Conservation (phyloP, 2,329 filamentous ascomycete species). For the Colletotrichum destructivum region DNA sequence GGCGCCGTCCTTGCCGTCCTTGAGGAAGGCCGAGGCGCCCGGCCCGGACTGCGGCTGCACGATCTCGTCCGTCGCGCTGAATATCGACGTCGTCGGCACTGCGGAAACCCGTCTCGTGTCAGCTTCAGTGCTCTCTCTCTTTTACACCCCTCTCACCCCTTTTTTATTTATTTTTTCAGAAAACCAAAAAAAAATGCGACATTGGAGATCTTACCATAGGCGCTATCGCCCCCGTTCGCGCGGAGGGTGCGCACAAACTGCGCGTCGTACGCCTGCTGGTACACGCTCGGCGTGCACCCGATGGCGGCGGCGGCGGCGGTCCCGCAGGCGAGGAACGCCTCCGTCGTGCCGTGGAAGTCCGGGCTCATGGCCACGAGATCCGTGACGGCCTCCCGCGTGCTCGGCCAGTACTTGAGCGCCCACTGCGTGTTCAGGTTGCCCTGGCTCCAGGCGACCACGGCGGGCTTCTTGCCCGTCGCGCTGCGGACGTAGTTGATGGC, state of each 20-base stretch:
- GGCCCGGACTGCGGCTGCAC: slow-evolving; percentile 64
- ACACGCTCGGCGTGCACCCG: slow-evolving; percentile 53
- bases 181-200: no score
- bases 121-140: accelerated
- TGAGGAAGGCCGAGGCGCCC: slow-evolving; percentile 61
- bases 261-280: slow-evolving; percentile 63
- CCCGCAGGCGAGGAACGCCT: slow-evolving; percentile 21
- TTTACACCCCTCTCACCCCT: no score
- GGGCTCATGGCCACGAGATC: slow-evolving; percentile 68
- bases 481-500: slow-evolving; percentile 69
- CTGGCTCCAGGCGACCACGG: slow-evolving; percentile 68
- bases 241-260: slow-evolving; percentile 60
- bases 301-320: not conserved
- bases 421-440: slow-evolving; percentile 69
- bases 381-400: slow-evolving; percentile 58
- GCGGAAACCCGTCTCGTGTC: not conserved
- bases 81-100: slow-evolving; percentile 69
- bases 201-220: slow-evolving; percentile 59
- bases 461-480: slow-evolving; percentile 56
- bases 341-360: slow-evolving; percentile 58
- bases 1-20: slow-evolving; percentile 55
- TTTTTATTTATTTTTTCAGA: no score
- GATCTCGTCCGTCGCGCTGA: slow-evolving; percentile 65
- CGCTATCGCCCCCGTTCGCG: slow-evolving; percentile 61
- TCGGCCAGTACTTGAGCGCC: slow-evolving; percentile 72